These are phyloP conservation scores for Plasmodium blacklocki DNA, from an alignment of 169 alveolate genomes.

Conservation along the genomic window DNA sequence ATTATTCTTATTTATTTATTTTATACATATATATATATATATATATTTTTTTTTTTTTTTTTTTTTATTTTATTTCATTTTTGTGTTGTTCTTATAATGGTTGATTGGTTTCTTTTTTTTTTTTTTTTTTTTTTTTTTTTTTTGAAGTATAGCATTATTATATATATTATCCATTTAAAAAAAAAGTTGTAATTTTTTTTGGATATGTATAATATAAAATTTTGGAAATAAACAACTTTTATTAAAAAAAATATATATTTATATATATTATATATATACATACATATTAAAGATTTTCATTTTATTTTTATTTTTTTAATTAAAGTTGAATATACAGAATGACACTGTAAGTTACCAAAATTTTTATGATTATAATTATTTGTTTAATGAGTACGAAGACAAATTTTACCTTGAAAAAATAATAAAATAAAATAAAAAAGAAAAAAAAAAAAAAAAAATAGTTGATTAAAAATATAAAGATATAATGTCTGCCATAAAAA, in stretches of 20 bases:
- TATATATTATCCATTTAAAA: neutral
- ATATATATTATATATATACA: neutral
- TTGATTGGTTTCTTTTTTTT: conserved; percentile 11
- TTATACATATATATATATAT: no score
- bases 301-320: conserved; percentile 1
- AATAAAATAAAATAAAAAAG: neutral
- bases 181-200: conserved; percentile 13
- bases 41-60: conserved; percentile 1
- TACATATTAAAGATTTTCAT: neutral
- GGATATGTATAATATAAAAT: neutral
- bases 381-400: conserved; percentile 11
- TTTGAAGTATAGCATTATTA: neutral
- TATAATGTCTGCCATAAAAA: conserved; percentile 59
- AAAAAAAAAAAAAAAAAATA: conserved; percentile 1
- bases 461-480: conserved; percentile 24
- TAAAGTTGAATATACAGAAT: conserved; percentile 33
- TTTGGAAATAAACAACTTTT: no score
- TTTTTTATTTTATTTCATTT: conserved; percentile 24
- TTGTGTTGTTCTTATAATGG: conserved; percentile 27
- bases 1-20: no score
- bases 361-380: neutral
- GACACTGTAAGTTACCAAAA: conserved; percentile 34
- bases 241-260: neutral
- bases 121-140: conserved; percentile 14
- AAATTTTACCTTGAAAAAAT: conserved; percentile 11